Evolutionary conservation across 2,329 filamentous ascomycete genomes (phyloP).

Genomic region (Akanthomyces uredinophilus): DNA sequence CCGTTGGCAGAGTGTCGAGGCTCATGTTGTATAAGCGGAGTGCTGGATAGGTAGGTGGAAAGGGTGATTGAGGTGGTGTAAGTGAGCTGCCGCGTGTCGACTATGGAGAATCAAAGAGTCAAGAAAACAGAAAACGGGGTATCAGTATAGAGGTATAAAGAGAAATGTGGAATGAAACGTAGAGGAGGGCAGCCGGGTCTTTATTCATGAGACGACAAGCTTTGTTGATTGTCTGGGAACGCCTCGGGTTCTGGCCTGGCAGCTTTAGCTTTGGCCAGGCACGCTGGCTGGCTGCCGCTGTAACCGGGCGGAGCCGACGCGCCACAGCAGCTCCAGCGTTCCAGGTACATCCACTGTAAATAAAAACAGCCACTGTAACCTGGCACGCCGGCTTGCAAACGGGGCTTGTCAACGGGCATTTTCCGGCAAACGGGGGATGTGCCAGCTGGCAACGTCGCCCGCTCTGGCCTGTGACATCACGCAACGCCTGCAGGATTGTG

Average conservation of each 20-base stretch:
- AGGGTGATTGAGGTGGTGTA: background rate
- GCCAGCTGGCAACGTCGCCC: conserved; percentile 6
- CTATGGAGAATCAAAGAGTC: background rate
- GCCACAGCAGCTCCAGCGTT: background rate
- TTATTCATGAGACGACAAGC: background rate
- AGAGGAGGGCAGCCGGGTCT: conserved; percentile 6
- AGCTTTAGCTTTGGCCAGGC: background rate
- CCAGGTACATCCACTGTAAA: too few relatives aligned
- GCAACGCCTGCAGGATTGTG: background rate
- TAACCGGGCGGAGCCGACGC: conserved; percentile 7
- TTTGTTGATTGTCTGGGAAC: background rate
- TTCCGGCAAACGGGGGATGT: background rate
- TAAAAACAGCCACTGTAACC: background rate
- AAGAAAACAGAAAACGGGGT: background rate
- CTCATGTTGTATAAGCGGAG: conserved; percentile 1
- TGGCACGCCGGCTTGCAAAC: background rate
- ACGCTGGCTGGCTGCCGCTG: background rate
- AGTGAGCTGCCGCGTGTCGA: background rate
- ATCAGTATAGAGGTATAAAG: background rate
- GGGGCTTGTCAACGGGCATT: background rate
- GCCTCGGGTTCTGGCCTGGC: background rate
- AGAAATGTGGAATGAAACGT: background rate
- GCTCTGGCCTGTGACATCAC: background rate
- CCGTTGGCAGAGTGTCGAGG: conserved; percentile 8
- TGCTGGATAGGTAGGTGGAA: background rate